Percentiles rank a stretch among this genome's conserved stretches.
These are phyloP conservation scores for Phialemonium atrogriseum DNA, from an alignment of 2,329 filamentous ascomycete species.

Conservation along the genomic window DNA sequence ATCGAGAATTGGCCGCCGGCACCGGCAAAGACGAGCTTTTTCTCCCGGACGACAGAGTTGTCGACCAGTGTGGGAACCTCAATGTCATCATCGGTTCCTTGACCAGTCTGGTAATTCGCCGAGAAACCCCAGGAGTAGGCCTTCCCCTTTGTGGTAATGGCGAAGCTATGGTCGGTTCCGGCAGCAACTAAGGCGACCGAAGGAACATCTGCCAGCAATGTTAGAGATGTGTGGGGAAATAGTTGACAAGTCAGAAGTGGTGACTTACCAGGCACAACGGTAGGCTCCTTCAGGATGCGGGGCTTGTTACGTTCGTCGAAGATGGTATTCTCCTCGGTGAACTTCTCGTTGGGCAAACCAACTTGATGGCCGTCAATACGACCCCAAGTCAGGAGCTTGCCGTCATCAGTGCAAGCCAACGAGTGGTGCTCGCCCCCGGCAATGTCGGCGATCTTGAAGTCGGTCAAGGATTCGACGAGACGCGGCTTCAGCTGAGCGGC, in stretches of 20 bases:
- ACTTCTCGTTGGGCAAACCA: slow-evolving; percentile 47
- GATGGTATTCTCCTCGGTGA: slow-evolving; percentile 51
- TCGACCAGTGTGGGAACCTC: slow-evolving; percentile 70
- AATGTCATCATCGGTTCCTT: slow-evolving; percentile 71
- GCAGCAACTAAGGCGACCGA: slow-evolving; percentile 50
- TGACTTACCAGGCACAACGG: slow-evolving; percentile 43
- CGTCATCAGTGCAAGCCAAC: slow-evolving; percentile 48
- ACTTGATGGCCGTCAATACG: slow-evolving; percentile 45
- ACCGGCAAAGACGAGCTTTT: slow-evolving; percentile 69
- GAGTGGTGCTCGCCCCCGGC: slow-evolving; percentile 69
- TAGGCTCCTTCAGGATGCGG: slow-evolving; percentile 65
- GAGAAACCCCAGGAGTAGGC: slow-evolving; percentile 77
- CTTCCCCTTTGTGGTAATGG: slow-evolving; percentile 58
- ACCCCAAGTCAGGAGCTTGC: slow-evolving; percentile 53
- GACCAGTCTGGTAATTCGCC: slow-evolving; percentile 72
- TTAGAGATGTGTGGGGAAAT: too few species aligned
- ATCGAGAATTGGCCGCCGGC: slow-evolving; percentile 81
- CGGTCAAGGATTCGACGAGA: slow-evolving; percentile 55
- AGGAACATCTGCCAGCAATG: slow-evolving; percentile 40
- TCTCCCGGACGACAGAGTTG: slow-evolving; percentile 71
- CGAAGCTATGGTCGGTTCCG: slow-evolving; percentile 66
- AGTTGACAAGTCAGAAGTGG: too few species aligned
- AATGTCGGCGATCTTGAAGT: slow-evolving; percentile 57
- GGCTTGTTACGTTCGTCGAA: slow-evolving; percentile 56
- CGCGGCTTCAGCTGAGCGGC: slow-evolving; percentile 66